These are phyloP conservation scores for Withania somnifera DNA, from an alignment of 305 asterid species.

Conservation along the genomic window DNA sequence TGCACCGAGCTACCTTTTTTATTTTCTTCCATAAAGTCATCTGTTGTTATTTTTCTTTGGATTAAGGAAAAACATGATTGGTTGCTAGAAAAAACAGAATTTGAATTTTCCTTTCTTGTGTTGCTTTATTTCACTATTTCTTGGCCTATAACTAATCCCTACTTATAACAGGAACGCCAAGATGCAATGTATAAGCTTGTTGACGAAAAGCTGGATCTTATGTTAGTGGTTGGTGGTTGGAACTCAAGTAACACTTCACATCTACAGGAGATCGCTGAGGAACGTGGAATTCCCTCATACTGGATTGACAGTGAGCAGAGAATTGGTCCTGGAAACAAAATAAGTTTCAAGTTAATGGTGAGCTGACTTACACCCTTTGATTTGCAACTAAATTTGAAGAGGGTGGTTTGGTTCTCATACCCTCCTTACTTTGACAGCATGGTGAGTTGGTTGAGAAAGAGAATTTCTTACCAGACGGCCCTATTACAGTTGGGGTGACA, in stretches of 20 bases:
- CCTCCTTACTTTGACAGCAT: conserved; percentile 35
- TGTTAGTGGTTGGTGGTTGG: conserved; percentile 96
- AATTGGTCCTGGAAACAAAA: conserved; percentile 87
- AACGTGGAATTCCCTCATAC: conserved; percentile 85
- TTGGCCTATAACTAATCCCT: background rate
- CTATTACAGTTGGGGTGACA: conserved; percentile 76
- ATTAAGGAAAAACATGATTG: too few species aligned
- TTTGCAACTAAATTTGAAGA: background rate
- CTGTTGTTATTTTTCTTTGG: background rate
- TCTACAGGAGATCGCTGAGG: conserved; percentile 93
- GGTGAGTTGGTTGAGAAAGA: conserved; percentile 95
- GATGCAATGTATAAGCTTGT: conserved; percentile 98
- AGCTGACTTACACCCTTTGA: background rate
- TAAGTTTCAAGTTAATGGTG: conserved; percentile 76
- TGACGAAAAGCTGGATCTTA: conserved; percentile 64
- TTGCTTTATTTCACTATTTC: background rate
- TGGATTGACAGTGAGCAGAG: conserved; percentile 90
- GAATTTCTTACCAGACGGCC: conserved; percentile 83
- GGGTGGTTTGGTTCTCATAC: background rate
- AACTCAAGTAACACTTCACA: conserved; percentile 99
- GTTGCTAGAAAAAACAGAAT: background rate
- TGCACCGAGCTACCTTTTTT: background rate
- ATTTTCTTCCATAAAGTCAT: background rate
- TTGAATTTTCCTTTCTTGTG: background rate
- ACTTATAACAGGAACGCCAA: conserved; percentile 72